A percentile compares a stretch with the other conserved stretches of the same genome.
Conservation (phyloP, 139 green algal genomes). For the Pedinophyceae sp. region DNA sequence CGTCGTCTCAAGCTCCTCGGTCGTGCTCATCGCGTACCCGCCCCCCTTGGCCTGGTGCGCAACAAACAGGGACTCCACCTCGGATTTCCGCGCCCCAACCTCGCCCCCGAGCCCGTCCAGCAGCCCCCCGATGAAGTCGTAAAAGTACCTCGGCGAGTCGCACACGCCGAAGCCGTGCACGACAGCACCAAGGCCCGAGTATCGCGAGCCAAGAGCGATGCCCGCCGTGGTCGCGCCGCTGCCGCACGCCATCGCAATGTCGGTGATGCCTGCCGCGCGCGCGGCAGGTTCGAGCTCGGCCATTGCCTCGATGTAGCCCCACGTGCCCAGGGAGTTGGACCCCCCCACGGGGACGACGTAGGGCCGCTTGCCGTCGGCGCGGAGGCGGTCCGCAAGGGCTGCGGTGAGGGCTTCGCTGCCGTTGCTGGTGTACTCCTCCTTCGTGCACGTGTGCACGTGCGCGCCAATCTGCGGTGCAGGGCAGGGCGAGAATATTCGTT, state of each 20-base stretch:
- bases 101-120: conserved; percentile 33
- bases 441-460: conserved; percentile 28
- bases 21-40: conserved; percentile 75
- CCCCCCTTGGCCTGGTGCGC: conserved; percentile 65
- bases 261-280: conserved; percentile 27
- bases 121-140: conserved; percentile 55
- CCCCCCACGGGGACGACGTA: conserved; percentile 85
- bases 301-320: conserved; percentile 73
- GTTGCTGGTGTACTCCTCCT: conserved; percentile 69
- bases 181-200: conserved; percentile 26
- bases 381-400: conserved; percentile 37
- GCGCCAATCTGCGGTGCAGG: too few relatives aligned
- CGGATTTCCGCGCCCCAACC: neutral
- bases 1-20: conserved; percentile 60
- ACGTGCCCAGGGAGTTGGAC: conserved; percentile 61
- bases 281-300: conserved; percentile 58
- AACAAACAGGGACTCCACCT: conserved; percentile 15
- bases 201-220: conserved; percentile 49
- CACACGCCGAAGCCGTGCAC: conserved; percentile 69
- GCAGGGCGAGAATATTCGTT: too few relatives aligned
- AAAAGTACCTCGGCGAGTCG: conserved; percentile 69
- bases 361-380: conserved; percentile 40
- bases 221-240: conserved; percentile 75
- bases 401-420: conserved; percentile 37
- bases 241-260: conserved; percentile 74